Percentiles rank a stretch among this genome's conserved stretches.
Evolutionary conservation across 1,284 basidiomycete species (phyloP).

Genomic region (Waitea zeae): DNA sequence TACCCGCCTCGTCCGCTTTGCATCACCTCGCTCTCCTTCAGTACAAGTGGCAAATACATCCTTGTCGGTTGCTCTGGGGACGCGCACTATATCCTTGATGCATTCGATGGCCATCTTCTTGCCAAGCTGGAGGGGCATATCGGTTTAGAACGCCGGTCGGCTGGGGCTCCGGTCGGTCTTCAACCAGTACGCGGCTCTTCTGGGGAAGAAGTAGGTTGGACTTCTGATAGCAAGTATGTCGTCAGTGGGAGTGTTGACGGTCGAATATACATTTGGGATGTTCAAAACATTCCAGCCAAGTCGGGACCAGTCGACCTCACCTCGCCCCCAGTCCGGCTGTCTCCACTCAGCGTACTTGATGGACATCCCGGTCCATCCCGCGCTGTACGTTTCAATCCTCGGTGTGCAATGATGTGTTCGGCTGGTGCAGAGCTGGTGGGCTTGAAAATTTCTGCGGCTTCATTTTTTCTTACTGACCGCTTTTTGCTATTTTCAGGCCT

Average conservation of each 20-base stretch:
- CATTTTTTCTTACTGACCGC: background rate
- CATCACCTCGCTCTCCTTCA: conserved; percentile 86
- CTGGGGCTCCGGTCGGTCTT: conserved; percentile 35
- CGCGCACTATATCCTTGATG: conserved; percentile 86
- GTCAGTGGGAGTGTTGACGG: conserved; percentile 74
- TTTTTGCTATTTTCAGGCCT: conserved; percentile 32
- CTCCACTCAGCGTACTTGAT: conserved; percentile 43
- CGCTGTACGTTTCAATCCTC: conserved; percentile 79
- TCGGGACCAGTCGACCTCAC: conserved; percentile 35
- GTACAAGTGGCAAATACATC: conserved; percentile 77
- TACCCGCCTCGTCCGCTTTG: conserved; percentile 79
- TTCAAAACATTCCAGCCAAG: conserved; percentile 35
- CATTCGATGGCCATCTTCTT: conserved; percentile 69
- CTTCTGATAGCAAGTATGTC: conserved; percentile 80
- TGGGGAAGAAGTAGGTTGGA: conserved; percentile 86
- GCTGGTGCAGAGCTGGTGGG: conserved; percentile 76
- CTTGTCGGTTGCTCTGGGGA: conserved; percentile 87
- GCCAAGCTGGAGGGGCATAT: conserved; percentile 72
- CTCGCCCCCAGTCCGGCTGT: conserved; percentile 28
- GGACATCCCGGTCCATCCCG: conserved; percentile 70
- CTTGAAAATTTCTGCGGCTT: conserved; percentile 7
- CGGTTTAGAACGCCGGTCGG: conserved; percentile 55
- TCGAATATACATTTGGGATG: conserved; percentile 67
- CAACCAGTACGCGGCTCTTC: conserved; percentile 63
- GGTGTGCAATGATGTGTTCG: conserved; percentile 74